Evolutionary conservation across 495 filamentous ascomycete species (phyloP).

Genomic region (Aspergillus indologenus): DNA sequence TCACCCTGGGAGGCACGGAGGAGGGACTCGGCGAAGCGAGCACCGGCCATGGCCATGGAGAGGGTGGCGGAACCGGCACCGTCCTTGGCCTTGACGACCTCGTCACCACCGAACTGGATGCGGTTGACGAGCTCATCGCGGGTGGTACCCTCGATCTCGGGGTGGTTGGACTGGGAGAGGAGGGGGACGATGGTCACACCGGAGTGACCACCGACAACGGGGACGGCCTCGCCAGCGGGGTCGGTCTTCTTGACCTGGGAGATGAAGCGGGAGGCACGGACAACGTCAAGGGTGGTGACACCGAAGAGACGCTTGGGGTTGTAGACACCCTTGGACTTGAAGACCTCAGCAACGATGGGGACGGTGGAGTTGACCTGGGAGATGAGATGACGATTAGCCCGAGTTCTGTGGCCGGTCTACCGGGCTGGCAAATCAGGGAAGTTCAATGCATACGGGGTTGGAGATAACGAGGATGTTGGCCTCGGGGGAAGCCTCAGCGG

Average conservation of each 20-base stretch:
- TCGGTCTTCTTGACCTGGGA: constrained; percentile 86
- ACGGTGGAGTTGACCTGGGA: constrained; percentile 88
- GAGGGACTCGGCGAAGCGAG: constrained; percentile 91
- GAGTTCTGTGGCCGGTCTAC: no score
- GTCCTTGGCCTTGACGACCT: constrained; percentile 98
- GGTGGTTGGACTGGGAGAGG: constrained; percentile 88
- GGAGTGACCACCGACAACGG: constrained; percentile 94
- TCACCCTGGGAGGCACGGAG: constrained; percentile 90
- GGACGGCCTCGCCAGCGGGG: constrained; percentile 87
- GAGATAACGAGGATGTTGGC: constrained; percentile 97
- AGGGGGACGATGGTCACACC: constrained; percentile 98
- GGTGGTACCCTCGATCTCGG: constrained; percentile 70
- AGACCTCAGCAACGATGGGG: constrained; percentile 94
- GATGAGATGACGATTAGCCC: constrained; percentile 8
- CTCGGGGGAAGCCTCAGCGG: constrained; percentile 81
- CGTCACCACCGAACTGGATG: constrained; percentile 98
- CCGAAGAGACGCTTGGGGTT: constrained; percentile 98
- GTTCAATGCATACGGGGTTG: constrained; percentile 67
- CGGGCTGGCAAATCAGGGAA: background rate
- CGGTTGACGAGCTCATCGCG: constrained; percentile 81
- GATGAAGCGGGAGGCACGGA: constrained; percentile 97
- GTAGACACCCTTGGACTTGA: constrained; percentile 90
- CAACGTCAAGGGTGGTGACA: constrained; percentile 98
- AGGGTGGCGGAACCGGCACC: constrained; percentile 97
- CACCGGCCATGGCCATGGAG: constrained; percentile 98